These are phyloP conservation scores for Funneliformis geosporum DNA, from an alignment of 192 early-diverging fungal species.

Conservation along the genomic window DNA sequence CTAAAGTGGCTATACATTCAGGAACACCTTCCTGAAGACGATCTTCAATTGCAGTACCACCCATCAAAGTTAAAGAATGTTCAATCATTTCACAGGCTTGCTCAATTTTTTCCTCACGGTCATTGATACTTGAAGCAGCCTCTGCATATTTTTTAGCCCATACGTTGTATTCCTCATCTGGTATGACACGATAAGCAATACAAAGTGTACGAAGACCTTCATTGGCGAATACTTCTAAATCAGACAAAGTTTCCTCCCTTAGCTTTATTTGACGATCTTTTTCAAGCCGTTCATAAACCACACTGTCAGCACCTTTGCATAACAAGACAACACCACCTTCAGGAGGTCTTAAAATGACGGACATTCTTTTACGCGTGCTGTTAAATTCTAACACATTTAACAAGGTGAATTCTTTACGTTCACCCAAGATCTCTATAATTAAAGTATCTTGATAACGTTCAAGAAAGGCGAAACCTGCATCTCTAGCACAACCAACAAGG, in stretches of 20 bases:
- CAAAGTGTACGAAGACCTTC: slow-evolving; percentile 88
- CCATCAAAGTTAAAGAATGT: slow-evolving; percentile 74
- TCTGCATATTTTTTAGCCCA: slow-evolving; percentile 74
- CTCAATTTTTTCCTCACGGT: slow-evolving; percentile 83
- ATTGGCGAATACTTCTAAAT: slow-evolving; percentile 87
- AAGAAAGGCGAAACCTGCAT: slow-evolving; percentile 81
- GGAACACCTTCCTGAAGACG: slow-evolving; percentile 97
- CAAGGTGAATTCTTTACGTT: slow-evolving; percentile 62
- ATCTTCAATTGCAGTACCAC: slow-evolving; percentile 98
- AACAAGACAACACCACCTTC: slow-evolving; percentile 77
- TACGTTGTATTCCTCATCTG: slow-evolving; percentile 65
- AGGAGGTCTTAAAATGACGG: slow-evolving; percentile 78
- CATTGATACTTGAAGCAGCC: slow-evolving; percentile 72
- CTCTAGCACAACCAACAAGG: slow-evolving; percentile 81
- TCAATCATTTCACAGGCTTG: slow-evolving; percentile 80
- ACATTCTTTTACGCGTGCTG: slow-evolving; percentile 96
- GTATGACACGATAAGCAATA: slow-evolving; percentile 73
- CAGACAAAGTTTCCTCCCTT: slow-evolving; percentile 65
- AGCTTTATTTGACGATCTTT: slow-evolving; percentile 65
- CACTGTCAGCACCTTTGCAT: slow-evolving; percentile 94
- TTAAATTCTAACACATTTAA: slow-evolving; percentile 88
- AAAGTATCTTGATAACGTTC: slow-evolving; percentile 71
- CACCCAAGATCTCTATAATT: slow-evolving; percentile 72
- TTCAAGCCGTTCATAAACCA: slow-evolving; percentile 84
- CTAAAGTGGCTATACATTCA: slow-evolving; percentile 82